A percentile compares a stretch with the other conserved stretches of the same genome.
phyloP scores from a whole-genome alignment of 2,329 filamentous ascomycete genomes.

The Aspergillus candidus region DNA sequence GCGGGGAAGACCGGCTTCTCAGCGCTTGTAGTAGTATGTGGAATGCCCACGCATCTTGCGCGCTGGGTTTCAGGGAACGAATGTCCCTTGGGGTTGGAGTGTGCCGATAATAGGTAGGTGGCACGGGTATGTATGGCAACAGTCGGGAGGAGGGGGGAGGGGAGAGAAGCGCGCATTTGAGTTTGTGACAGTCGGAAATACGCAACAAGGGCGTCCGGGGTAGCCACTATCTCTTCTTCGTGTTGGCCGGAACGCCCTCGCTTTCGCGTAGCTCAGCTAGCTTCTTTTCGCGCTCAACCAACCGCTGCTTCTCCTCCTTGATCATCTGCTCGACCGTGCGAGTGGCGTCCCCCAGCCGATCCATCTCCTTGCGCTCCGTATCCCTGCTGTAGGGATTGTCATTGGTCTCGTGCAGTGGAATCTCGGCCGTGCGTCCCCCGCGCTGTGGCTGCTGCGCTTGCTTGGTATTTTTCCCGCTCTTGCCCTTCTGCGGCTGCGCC shows the following conservation, averaged over 20 bases:
- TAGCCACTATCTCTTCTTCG: conserved; percentile 36
- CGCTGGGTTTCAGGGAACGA: too few relatives aligned
- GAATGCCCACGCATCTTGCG: too few relatives aligned
- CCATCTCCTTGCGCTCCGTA: conserved; percentile 62
- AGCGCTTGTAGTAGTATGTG: too few relatives aligned
- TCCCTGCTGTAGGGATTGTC: conserved; percentile 68
- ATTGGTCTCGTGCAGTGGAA: conserved; percentile 61
- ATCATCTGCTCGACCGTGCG: conserved; percentile 55
- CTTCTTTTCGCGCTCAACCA: conserved; percentile 56
- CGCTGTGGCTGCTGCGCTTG: conserved; percentile 35
- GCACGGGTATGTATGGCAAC: too few relatives aligned
- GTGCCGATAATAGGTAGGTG: too few relatives aligned
- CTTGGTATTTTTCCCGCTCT: conserved; percentile 52
- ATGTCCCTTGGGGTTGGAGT: too few relatives aligned
- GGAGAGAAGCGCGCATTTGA: neutral
- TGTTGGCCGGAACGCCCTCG: conserved; percentile 35
- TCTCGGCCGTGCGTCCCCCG: conserved; percentile 66
- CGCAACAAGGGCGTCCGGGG: neutral
- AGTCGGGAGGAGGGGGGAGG: too few relatives aligned
- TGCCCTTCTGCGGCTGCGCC: conserved; percentile 48
- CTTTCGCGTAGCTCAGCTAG: conserved; percentile 48
- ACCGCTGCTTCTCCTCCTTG: conserved; percentile 57
- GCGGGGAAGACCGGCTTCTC: too few relatives aligned
- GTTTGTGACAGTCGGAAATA: neutral
- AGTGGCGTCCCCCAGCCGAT: conserved; percentile 57